A percentile compares a stretch with the other conserved stretches of the same genome.
Evolutionary conservation across 345 rosid species (phyloP).

Genomic region (Gossypium ekmanianum): DNA sequence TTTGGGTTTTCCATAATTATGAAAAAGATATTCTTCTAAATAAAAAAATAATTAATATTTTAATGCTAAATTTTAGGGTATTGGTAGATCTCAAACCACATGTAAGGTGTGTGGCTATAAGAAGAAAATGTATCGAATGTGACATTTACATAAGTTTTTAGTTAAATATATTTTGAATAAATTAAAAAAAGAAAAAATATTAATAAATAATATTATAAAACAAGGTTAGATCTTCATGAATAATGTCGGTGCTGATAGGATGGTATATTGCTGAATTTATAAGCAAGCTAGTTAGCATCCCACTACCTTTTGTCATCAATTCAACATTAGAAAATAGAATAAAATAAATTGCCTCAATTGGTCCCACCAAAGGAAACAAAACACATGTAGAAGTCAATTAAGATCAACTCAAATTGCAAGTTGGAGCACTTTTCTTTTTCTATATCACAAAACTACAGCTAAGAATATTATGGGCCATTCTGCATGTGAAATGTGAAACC

Average conservation of each 20-base stretch:
- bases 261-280: not conserved
- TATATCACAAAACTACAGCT: not conserved
- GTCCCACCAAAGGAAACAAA: conserved; percentile 4
- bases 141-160: not conserved
- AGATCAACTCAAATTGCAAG: not conserved
- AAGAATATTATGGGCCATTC: not conserved
- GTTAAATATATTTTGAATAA: not conserved
- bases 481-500: not conserved
- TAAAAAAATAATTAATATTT: not conserved
- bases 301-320: not conserved
- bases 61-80: not conserved
- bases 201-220: not conserved
- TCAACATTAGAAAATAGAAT: not conserved
- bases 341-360: not conserved
- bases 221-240: not conserved
- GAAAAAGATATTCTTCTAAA: not conserved
- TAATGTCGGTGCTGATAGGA: not conserved
- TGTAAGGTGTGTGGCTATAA: not conserved
- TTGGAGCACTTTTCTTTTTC: not conserved
- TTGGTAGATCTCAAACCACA: not conserved
- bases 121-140: not conserved
- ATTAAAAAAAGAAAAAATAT: not conserved
- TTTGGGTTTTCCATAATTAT: too few species aligned
- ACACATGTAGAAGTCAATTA: not conserved
- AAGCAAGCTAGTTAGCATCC: not conserved